Evolutionary conservation across 192 early-diverging fungal genomes (phyloP), one percentile per base, ranked within the genome.

Genomic region (Geranomyces michiganensis): DNA sequence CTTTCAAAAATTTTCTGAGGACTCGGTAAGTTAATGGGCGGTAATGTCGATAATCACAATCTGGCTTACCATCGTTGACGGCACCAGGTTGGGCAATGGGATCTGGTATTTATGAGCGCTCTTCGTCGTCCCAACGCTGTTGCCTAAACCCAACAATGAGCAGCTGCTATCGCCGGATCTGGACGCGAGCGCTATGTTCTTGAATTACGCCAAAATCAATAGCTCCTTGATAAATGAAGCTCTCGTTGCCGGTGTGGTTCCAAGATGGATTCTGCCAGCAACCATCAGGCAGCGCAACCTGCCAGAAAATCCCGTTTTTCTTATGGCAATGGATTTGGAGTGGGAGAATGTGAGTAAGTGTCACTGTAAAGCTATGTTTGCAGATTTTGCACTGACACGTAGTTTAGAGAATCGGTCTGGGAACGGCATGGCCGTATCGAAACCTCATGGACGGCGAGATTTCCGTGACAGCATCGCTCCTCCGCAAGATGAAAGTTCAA

Each of bases 211-310:
- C 9, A 19, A 12, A 3, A 66, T 78, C 19, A 74, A 74, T n/a
- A 4, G n/a, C 12, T 49, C 60, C 21, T n/a, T 74, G 8, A 14
- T 26, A 9, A 19, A 13, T 2, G 60, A 58, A 26, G 7, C 49
- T 6, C 6, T 9, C n/a, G 59, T 69, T 1, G 30, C 9, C 2
- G 76, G 76, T 2, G 59, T 33, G 14, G 71, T 58, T 31, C 71
- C 76, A 7, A 58, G 76, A 47, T 78, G 76, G 76, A 74, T 74
- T 2, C 24, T 74, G 44, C 71, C 76, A 17, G 76, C 59, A 24
- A 67, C 10, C 9, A 15, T 62, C 26, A 33, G 53, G 15, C n/a
- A 58, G 32, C 31, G 12, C 5, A 36, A 36, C n/a, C 17, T 15
- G n/a, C 21, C 68, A 3, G 55, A 27, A 26, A 61, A 58, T 41